Base-by-base conservation (phyloP, 2,329 filamentous ascomycete species). In the Rugonectria rugulosa region DNA sequence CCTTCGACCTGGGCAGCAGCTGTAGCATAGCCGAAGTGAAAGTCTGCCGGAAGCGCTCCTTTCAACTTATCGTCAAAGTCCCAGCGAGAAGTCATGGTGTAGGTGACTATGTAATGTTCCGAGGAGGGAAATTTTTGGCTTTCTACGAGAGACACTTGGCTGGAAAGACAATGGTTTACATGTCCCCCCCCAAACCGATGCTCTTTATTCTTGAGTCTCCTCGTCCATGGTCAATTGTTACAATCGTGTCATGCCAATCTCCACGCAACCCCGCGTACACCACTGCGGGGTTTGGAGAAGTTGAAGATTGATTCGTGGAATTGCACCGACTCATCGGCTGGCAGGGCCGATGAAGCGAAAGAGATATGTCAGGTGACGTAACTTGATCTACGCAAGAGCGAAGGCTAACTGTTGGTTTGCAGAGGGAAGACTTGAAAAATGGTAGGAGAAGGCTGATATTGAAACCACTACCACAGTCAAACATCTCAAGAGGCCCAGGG, bases 1-100 rank as follows among this genome's bases (percentile, higher is more conserved):
- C 76, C 76, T 63, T 78, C 76, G 3, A 77, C 69, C 26, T 56
- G 53, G 29, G 53, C 42, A 14, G 53, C 53, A 9, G 53, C 53
- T 21, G 53, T 56, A 24, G 53, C 53, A 15, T 56, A 56, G n/a
- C 53, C 53, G 15, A 56, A 56, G 6, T 52, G 42, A 34, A 56
- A 56, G 37, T 56, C 53, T 15, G 36, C 23, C n/a, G 53, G 53
- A 6, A 56, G 48, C 2, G 19, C 38, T 40, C 44, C 54, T 40
- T 53, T 53, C 23, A 57, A 21, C 20, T 26, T 36, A 12, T 37
- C n/a, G 29, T 57, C 54, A n/a, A 57, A 57, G 2, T 57, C 38
- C 49, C 54, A 49, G 21, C 17, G n/a, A 15, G 43, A 38, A 4
- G 49, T 17, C 54, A 57, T 57, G 10, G 42, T 43, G 14, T 32